Conservation (phyloP, 495 filamentous ascomycete species). For the Trichoderma asperelloides region DNA sequence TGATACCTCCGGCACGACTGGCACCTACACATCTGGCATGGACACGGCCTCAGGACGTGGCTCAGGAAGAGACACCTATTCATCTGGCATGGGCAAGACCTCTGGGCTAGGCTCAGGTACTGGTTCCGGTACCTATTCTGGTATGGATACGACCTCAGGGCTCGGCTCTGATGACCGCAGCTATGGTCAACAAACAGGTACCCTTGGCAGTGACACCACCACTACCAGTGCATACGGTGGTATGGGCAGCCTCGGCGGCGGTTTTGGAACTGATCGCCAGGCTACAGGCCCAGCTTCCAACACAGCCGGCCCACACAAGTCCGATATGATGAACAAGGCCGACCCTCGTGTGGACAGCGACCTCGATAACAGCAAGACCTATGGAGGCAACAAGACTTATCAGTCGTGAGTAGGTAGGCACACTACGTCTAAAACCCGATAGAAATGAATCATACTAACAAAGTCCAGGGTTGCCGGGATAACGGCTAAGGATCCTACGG, state of each 20-base stretch:
- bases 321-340: slow-evolving; percentile 42
- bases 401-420: slow-evolving; percentile 32
- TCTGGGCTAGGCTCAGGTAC: no score
- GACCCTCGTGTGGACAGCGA: slow-evolving; percentile 48
- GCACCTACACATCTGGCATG: slow-evolving; percentile 2
- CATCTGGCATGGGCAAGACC: no score
- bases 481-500: slow-evolving; percentile 26
- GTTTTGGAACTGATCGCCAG: slow-evolving; percentile 16
- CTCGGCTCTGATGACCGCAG: slow-evolving; percentile 11
- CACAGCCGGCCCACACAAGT: slow-evolving; percentile 39
- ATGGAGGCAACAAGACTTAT: slow-evolving; percentile 37
- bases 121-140: neutral
- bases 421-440: neutral
- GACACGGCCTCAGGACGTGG: neutral
- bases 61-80: slow-evolving; percentile 19
- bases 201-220: slow-evolving; percentile 11
- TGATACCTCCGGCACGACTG: slow-evolving; percentile 7
- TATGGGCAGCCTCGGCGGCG: slow-evolving; percentile 21
- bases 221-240: slow-evolving; percentile 16
- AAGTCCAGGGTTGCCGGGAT: neutral
- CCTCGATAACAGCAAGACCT: slow-evolving; percentile 34
- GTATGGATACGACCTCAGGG: slow-evolving; percentile 18
- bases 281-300: slow-evolving; percentile 22
- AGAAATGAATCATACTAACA: neutral
- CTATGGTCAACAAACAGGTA: slow-evolving; percentile 5